These are phyloP conservation scores for Aspergillus persii DNA, from an alignment of 2,329 filamentous ascomycete species.

Conservation along the genomic window DNA sequence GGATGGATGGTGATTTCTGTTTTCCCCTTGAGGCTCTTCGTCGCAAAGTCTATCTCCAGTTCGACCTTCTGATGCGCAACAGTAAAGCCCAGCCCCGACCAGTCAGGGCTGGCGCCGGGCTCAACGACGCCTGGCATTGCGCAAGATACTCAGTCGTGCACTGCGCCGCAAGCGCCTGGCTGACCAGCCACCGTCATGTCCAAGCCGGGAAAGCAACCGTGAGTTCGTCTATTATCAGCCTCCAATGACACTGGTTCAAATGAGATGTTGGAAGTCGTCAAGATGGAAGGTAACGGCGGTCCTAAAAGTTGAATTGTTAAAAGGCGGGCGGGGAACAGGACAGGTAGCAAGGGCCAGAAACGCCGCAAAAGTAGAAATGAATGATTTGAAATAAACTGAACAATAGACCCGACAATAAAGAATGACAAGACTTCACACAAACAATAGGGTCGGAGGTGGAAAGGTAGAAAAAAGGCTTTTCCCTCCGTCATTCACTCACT, in stretches of 20 bases:
- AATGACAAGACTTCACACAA: background rate
- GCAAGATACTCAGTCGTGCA: conserved; percentile 34
- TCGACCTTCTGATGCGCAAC: conserved; percentile 84
- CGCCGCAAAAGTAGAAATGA: background rate
- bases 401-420: background rate
- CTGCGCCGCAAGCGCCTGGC: conserved; percentile 38
- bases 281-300: background rate
- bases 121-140: conserved; percentile 43
- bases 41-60: conserved; percentile 82
- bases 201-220: conserved; percentile 22
- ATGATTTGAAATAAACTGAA: background rate
- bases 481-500: background rate
- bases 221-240: background rate
- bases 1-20: conserved; percentile 79
- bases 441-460: background rate
- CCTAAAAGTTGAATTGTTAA: conserved; percentile 1
- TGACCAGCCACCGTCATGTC: conserved; percentile 40
- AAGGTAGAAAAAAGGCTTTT: background rate
- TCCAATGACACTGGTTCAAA: background rate
- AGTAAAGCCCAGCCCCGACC: conserved; percentile 46
- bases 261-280: background rate
- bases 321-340: background rate
- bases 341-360: background rate
- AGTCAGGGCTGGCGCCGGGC: conserved; percentile 27
- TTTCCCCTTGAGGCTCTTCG: conserved; percentile 70